Percentiles rank a stretch among this genome's conserved stretches.
These are phyloP conservation scores for Penicillium freii DNA, from an alignment of 2,329 filamentous ascomycete species.

Conservation along the genomic window DNA sequence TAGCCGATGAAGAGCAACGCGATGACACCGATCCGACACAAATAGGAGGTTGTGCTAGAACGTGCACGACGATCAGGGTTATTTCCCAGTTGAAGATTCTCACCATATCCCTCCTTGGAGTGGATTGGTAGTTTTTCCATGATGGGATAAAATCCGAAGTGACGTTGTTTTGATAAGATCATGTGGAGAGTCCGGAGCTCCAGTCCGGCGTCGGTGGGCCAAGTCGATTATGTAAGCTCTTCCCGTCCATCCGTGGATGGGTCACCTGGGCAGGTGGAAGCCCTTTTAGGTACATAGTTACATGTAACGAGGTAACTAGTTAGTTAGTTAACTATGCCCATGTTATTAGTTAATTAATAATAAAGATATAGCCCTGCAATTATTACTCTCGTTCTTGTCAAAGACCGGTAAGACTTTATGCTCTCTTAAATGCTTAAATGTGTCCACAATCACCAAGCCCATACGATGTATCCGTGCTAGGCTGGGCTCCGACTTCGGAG, in stretches of 20 bases:
- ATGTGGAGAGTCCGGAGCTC: slow-evolving; percentile 1
- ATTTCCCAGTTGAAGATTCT: neutral
- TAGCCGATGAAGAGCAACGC: slow-evolving; percentile 15
- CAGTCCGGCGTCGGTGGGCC: neutral
- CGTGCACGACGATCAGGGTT: neutral
- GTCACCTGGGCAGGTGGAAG: no score
- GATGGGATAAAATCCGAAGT: neutral
- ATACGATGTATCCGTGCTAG: neutral
- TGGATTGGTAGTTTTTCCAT: slow-evolving; percentile 26
- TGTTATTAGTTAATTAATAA: neutral
- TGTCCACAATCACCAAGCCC: neutral
- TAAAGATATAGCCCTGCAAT: neutral
- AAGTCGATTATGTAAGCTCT: slow-evolving; percentile 8
- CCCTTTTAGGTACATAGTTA: no score
- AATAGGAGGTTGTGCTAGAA: slow-evolving; percentile 4
- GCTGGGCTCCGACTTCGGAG: slow-evolving; percentile 9
- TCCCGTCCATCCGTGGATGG: neutral
- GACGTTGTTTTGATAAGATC: slow-evolving; percentile 11
- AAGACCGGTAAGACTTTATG: neutral
- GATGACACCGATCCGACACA: slow-evolving; percentile 13
- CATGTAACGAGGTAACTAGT: no score
- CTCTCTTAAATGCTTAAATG: neutral
- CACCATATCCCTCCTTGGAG: slow-evolving; percentile 8
- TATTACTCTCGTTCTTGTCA: neutral
- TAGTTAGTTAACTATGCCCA: no score